These are phyloP conservation scores for Limonium bicolor DNA, from an alignment of 148 eudicot species.

Conservation along the genomic window DNA sequence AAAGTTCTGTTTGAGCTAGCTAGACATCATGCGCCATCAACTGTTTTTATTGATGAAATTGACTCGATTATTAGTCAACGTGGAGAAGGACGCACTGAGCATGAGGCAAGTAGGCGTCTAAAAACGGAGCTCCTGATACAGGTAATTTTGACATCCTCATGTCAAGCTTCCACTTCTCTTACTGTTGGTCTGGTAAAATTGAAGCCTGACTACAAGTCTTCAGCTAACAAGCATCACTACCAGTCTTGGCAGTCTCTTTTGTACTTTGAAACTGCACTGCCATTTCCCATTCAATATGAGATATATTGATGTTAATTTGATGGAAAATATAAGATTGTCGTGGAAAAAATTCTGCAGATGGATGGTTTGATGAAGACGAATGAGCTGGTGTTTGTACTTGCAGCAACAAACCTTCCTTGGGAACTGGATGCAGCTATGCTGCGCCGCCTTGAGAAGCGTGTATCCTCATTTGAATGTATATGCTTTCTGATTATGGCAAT, in stretches of 20 bases:
- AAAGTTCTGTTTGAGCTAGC: slow-evolving; percentile 97
- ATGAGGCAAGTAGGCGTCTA: slow-evolving; percentile 96
- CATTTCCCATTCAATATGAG: too few species aligned
- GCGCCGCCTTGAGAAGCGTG: slow-evolving; percentile 95
- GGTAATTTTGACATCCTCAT: slow-evolving; percentile 21
- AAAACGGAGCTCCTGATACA: slow-evolving; percentile 95
- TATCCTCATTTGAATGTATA: too few species aligned
- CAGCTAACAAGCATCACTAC: too few species aligned
- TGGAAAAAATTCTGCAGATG: slow-evolving; percentile 52
- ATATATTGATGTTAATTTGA: too few species aligned
- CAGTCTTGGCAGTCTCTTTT: too few species aligned
- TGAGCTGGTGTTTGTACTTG: slow-evolving; percentile 96
- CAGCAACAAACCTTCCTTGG: slow-evolving; percentile 98
- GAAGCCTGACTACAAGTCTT: too few species aligned
- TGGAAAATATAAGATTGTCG: too few species aligned
- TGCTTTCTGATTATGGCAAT: too few species aligned
- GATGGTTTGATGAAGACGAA: slow-evolving; percentile 87
- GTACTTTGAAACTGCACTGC: too few species aligned
- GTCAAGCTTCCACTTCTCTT: too few species aligned
- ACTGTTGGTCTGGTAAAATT: too few species aligned
- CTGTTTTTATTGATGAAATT: slow-evolving; percentile 93
- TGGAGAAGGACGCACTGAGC: slow-evolving; percentile 96
- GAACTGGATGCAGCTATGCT: slow-evolving; percentile 99
- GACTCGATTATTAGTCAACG: slow-evolving; percentile 97
- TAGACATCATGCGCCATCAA: slow-evolving; percentile 98